phyloP scores from a whole-genome alignment of 2,329 filamentous ascomycete species.

The Aspergillus sojae region DNA sequence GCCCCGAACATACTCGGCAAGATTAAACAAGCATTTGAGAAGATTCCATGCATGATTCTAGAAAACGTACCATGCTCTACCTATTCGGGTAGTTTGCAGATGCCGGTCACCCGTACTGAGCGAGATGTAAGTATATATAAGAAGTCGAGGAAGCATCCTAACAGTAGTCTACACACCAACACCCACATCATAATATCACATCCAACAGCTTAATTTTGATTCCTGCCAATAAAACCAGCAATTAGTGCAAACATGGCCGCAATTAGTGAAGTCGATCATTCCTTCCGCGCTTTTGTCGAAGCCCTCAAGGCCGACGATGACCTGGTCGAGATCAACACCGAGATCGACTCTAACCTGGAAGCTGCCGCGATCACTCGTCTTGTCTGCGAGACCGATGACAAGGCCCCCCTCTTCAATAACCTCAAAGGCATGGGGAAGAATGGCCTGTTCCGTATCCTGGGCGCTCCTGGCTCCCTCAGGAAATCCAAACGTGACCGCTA shows the following conservation, averaged over 20 bases:
- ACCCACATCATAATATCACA: not conserved
- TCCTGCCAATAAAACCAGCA: too few relatives aligned
- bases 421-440: conserved; percentile 47
- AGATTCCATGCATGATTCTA: not conserved
- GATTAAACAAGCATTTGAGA: not conserved
- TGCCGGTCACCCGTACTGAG: not conserved
- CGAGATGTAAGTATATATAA: not conserved
- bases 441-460: conserved; percentile 54
- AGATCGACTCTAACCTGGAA: conserved; percentile 50
- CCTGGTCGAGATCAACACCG: conserved; percentile 47
- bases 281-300: conserved; percentile 53
- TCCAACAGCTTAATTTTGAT: not conserved
- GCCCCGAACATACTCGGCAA: not conserved
- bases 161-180: not conserved
- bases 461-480: conserved; percentile 46
- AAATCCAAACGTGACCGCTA: conserved; percentile 36
- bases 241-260: not conserved
- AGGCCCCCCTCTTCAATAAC: conserved; percentile 57
- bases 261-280: conserved; percentile 11
- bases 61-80: not conserved
- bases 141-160: not conserved
- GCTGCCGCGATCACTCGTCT: conserved; percentile 51
- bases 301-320: conserved; percentile 47
- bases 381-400: conserved; percentile 50
- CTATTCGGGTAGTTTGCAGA: not conserved